Conservation (phyloP, 164 flowering plant species). For the Vitis riparia region DNA sequence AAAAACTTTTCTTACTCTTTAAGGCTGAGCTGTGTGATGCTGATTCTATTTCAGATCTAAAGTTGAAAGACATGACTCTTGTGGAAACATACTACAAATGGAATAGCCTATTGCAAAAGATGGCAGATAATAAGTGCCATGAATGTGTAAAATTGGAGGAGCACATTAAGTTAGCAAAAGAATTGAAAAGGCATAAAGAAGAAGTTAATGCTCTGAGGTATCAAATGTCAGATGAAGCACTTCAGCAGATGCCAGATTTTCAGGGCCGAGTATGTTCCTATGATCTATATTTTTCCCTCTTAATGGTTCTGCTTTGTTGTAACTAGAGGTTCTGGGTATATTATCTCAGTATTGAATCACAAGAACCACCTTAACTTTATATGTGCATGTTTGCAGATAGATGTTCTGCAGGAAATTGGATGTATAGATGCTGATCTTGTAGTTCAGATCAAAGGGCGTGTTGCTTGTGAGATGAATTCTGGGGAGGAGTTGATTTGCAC, state of each 20-base stretch:
- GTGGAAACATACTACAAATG: constrained; percentile 67
- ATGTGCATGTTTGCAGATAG: constrained; percentile 57
- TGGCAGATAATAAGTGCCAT: constrained; percentile 84
- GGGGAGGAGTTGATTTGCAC: constrained; percentile 98
- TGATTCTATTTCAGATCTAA: constrained; percentile 61
- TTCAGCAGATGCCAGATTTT: constrained; percentile 97
- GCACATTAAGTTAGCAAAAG: constrained; percentile 63
- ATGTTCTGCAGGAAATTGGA: constrained; percentile 83
- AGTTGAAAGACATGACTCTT: constrained; percentile 67
- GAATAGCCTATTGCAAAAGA: constrained; percentile 58
- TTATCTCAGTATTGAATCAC: not conserved
- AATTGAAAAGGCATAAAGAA: constrained; percentile 53
- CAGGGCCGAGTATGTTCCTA: constrained; percentile 82
- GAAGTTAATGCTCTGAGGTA: constrained; percentile 68
- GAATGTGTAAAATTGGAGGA: constrained; percentile 82
- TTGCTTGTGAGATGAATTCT: constrained; percentile 99
- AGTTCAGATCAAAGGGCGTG: constrained; percentile 98
- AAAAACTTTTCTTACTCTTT: not conserved
- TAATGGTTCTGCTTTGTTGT: constrained; percentile 6
- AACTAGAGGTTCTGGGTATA: not conserved
- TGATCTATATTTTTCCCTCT: constrained; percentile 8
- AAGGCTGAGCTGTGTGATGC: constrained; percentile 1
- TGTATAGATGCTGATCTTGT: constrained; percentile 92
- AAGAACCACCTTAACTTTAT: not conserved
- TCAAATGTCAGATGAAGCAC: constrained; percentile 98